These are phyloP conservation scores for Vitis vinifera DNA, from an alignment of 164 flowering plant species.

Conservation along the genomic window DNA sequence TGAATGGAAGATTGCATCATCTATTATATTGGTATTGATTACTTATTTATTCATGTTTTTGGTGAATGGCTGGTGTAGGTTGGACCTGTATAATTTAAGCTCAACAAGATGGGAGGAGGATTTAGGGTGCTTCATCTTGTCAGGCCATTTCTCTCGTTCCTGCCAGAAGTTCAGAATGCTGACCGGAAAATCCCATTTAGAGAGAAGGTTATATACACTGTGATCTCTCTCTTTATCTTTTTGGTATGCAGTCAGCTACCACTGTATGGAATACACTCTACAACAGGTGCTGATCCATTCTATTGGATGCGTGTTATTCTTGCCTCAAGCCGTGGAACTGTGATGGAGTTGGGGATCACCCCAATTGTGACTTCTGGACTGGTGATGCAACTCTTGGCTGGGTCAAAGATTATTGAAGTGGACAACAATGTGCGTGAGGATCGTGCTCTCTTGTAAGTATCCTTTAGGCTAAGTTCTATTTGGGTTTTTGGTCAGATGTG, in stretches of 20 bases:
- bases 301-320: slow-evolving; percentile 81
- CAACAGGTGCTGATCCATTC: slow-evolving; percentile 71
- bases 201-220: slow-evolving; percentile 72
- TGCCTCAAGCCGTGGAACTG: slow-evolving; percentile 74
- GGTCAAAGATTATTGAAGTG: slow-evolving; percentile 69
- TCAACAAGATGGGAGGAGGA: slow-evolving; percentile 53
- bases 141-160: slow-evolving; percentile 59
- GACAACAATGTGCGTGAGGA: slow-evolving; percentile 77
- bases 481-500: no score
- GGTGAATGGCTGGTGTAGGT: no score
- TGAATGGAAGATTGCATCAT: no score
- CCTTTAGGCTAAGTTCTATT: neutral
- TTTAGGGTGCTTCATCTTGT: slow-evolving; percentile 69
- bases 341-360: slow-evolving; percentile 81
- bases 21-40: no score
- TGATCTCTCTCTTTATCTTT: slow-evolving; percentile 60
- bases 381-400: slow-evolving; percentile 75
- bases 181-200: slow-evolving; percentile 61
- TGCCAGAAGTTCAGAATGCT: slow-evolving; percentile 64
- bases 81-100: no score
- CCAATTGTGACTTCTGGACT: slow-evolving; percentile 76
- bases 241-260: slow-evolving; percentile 79
- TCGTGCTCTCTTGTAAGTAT: slow-evolving; percentile 67
- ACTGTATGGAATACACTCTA: slow-evolving; percentile 71
- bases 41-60: no score